These are phyloP conservation scores for Fusarium gaditjirri DNA, from an alignment of 2,329 filamentous ascomycete genomes.

Conservation along the genomic window DNA sequence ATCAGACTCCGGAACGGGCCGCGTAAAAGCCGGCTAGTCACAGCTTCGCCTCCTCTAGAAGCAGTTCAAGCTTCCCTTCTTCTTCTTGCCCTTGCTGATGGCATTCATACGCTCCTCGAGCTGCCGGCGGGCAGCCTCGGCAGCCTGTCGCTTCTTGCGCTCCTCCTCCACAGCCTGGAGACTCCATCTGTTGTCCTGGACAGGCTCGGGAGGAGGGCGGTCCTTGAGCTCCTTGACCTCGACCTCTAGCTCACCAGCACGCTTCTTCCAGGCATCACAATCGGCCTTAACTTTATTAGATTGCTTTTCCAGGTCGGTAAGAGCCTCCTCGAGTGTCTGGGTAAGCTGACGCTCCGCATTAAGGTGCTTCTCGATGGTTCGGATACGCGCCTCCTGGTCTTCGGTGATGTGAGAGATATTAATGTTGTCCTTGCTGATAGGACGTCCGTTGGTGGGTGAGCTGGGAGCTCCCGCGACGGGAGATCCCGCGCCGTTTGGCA, in stretches of 20 bases:
- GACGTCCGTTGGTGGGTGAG: slow-evolving; percentile 70
- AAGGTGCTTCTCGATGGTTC: slow-evolving; percentile 95
- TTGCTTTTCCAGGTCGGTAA: slow-evolving; percentile 91
- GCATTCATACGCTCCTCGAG: slow-evolving; percentile 96
- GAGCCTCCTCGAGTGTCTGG: slow-evolving; percentile 91
- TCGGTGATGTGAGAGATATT: slow-evolving; percentile 83
- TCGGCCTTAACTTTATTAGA: slow-evolving; percentile 93
- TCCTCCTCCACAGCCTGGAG: slow-evolving; percentile 97
- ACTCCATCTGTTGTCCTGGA: slow-evolving; percentile 70
- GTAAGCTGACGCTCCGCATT: slow-evolving; percentile 97
- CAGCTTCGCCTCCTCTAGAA: slow-evolving; percentile 70
- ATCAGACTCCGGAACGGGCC: slow-evolving; percentile 20
- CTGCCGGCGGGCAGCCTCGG: slow-evolving; percentile 87
- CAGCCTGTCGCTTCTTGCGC: slow-evolving; percentile 88
- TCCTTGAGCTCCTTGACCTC: slow-evolving; percentile 75
- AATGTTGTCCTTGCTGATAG: slow-evolving; percentile 80
- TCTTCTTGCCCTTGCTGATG: slow-evolving; percentile 89
- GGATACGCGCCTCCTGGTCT: slow-evolving; percentile 94
- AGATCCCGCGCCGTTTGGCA: slow-evolving; percentile 71
- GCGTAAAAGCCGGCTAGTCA: slow-evolving; percentile 19
- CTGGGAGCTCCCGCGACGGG: slow-evolving; percentile 57
- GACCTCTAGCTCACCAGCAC: slow-evolving; percentile 77
- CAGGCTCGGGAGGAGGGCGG: slow-evolving; percentile 55
- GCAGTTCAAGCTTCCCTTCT: slow-evolving; percentile 96
- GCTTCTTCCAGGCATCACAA: slow-evolving; percentile 90